Evolutionary conservation across 2,329 filamentous ascomycete genomes (phyloP).

Genomic region (Emydomyces testavorans): DNA sequence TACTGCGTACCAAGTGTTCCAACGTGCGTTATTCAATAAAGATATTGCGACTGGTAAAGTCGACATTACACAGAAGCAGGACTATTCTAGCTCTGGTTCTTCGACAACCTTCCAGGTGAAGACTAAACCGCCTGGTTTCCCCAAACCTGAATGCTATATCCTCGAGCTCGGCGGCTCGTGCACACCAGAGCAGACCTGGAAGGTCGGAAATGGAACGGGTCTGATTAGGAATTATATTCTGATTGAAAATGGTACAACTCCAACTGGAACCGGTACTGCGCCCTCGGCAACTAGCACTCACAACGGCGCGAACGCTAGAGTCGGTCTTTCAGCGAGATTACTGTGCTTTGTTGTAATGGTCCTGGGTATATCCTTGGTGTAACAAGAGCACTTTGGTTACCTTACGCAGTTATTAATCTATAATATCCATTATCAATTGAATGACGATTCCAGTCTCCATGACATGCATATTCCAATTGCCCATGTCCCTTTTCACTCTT

Average conservation of each 20-base stretch:
- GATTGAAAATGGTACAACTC: conserved; percentile 19
- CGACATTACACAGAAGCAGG: conserved; percentile 27
- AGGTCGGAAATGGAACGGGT: conserved; percentile 37
- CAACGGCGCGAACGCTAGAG: background rate
- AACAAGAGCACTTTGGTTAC: background rate
- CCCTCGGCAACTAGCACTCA: background rate
- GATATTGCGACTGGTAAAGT: conserved; percentile 47
- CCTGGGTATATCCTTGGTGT: background rate
- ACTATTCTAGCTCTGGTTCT: conserved; percentile 33
- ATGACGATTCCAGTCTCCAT: background rate
- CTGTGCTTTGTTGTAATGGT: background rate
- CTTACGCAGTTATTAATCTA: background rate
- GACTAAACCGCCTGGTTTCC: conserved; percentile 33
- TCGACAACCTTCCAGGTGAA: conserved; percentile 34
- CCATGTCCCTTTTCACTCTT: no score
- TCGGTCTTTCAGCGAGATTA: background rate
- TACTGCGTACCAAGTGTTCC: conserved; percentile 44
- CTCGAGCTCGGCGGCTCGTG: conserved; percentile 31
- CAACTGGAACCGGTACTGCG: background rate
- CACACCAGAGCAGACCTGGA: conserved; percentile 34
- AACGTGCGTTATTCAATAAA: conserved; percentile 39
- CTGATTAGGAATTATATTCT: conserved; percentile 39
- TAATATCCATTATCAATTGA: background rate
- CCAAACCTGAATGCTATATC: conserved; percentile 36
- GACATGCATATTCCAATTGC: background rate